A percentile compares a stretch with the other conserved stretches of the same genome.
Evolutionary conservation across 768 basidiomycete species (phyloP).

Genomic region (Rhodotorula toruloides): DNA sequence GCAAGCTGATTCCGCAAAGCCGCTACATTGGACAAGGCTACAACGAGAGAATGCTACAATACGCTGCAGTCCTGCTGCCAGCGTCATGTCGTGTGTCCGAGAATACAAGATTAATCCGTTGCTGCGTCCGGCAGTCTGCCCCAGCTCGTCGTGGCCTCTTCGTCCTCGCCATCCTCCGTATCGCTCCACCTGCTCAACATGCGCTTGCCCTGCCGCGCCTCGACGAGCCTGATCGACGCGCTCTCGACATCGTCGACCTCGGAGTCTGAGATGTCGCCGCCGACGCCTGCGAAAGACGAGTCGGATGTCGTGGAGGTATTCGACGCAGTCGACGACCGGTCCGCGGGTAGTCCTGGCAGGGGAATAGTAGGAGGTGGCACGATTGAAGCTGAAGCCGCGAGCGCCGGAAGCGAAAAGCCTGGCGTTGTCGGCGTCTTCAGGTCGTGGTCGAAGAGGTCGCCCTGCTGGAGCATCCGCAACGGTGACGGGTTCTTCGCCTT

Average conservation of each 20-base stretch:
- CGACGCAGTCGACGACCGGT: not conserved
- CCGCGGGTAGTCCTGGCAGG: too few species aligned
- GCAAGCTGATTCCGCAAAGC: too few species aligned
- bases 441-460: not conserved
- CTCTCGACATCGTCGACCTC: not conserved
- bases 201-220: not conserved
- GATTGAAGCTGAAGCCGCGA: not conserved
- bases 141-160: not conserved
- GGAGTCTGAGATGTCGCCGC: not conserved
- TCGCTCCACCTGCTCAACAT: not conserved
- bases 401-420: not conserved
- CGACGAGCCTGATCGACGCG: not conserved
- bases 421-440: not conserved
- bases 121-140: not conserved
- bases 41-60: not conserved
- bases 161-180: not conserved
- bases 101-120: not conserved
- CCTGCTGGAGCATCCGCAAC: too few species aligned
- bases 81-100: too few species aligned
- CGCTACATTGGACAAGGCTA: too few species aligned
- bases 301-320: not conserved
- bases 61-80: too few species aligned
- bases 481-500: not conserved
- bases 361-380: not conserved
- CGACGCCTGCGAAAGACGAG: not conserved